phyloP scores from a whole-genome alignment of 2,329 filamentous ascomycete genomes.

The Monosporascus sp. region DNA sequence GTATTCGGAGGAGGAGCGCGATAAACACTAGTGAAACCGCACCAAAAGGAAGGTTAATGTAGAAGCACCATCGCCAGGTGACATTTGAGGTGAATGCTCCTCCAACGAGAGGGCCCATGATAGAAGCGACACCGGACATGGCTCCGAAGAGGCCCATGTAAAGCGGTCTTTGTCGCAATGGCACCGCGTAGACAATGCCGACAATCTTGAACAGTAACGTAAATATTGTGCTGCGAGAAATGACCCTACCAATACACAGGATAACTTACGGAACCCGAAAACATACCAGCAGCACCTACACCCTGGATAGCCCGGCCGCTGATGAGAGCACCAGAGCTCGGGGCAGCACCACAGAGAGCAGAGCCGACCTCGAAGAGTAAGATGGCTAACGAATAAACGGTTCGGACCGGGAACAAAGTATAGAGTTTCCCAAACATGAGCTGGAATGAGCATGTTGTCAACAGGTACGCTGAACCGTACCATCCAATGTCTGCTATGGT shows the following conservation, averaged over 20 bases:
- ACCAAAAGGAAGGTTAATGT: constrained; percentile 30
- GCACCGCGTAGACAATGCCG: constrained; percentile 21
- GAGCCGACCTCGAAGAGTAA: constrained; percentile 30
- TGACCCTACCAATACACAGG: too few relatives aligned
- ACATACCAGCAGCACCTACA: constrained; percentile 29
- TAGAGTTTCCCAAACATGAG: constrained; percentile 33
- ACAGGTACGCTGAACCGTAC: constrained; percentile 29
- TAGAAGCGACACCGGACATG: constrained; percentile 24
- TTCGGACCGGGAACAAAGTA: constrained; percentile 29
- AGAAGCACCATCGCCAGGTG: constrained; percentile 31
- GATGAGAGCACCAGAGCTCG: constrained; percentile 30
- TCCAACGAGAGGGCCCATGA: constrained; percentile 27
- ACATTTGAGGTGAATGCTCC: constrained; percentile 27
- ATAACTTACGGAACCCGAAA: constrained; percentile 27
- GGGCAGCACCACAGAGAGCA: constrained; percentile 29
- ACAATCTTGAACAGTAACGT: too few relatives aligned
- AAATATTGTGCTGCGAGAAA: too few relatives aligned
- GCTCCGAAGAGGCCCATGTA: constrained; percentile 26
- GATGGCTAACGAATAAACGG: constrained; percentile 21
- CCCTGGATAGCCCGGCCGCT: constrained; percentile 32
- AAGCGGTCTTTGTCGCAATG: constrained; percentile 22
- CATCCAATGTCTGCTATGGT: constrained; percentile 28
- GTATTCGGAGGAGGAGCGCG: constrained; percentile 21
- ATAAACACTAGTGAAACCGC: constrained; percentile 19
- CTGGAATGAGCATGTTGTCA: constrained; percentile 27